A percentile compares a stretch with the other conserved stretches of the same genome.
phyloP scores from a whole-genome alignment of 306 rosid species.

The Vicia sativa region DNA sequence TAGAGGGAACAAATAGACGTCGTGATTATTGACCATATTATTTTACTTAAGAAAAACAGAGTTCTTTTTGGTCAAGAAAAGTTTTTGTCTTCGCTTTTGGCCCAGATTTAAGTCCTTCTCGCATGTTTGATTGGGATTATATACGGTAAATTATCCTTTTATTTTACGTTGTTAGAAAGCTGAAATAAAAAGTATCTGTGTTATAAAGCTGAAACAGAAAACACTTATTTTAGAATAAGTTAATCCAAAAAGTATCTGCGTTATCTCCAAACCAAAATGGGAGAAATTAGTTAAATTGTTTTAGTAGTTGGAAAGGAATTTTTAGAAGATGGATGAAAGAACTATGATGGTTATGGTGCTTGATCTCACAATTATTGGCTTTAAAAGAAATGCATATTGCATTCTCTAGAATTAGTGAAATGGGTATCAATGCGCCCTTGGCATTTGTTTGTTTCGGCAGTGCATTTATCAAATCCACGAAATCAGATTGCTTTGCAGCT shows the following conservation, averaged over 20 bases:
- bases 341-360: not conserved
- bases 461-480: no score
- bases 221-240: not conserved
- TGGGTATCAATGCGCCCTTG: not conserved
- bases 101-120: not conserved
- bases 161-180: not conserved
- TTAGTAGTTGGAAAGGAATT: not conserved
- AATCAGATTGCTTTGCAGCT: not conserved
- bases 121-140: constrained; percentile 8
- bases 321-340: not conserved
- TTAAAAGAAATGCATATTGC: not conserved
- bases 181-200: not conserved
- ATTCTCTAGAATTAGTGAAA: not conserved
- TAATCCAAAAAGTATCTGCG: not conserved
- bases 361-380: not conserved
- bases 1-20: constrained; percentile 10
- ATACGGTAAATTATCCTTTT: not conserved
- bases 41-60: not conserved
- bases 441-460: no score
- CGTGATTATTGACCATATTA: not conserved
- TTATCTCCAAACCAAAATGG: not conserved
- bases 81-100: not conserved
- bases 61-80: not conserved
- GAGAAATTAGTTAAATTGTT: not conserved
- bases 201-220: not conserved